Base-by-base conservation (phyloP, 306 rosid species). In the Hippophae rhamnoides region DNA sequence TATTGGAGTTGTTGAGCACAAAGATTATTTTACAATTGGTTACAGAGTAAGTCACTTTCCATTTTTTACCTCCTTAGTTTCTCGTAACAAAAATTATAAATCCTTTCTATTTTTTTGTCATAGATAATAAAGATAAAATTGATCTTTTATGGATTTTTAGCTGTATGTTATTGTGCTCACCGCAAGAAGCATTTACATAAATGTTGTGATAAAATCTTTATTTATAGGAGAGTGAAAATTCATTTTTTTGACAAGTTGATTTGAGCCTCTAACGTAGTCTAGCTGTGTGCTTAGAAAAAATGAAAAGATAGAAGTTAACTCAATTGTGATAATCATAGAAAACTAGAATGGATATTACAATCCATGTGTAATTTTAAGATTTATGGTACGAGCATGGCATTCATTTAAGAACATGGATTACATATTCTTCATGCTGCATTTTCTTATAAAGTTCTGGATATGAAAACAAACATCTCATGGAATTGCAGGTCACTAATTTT, bases 1-100 rank as follows among this genome's bases (percentile, higher is more conserved):
- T 74, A 78, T 92, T 72, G 98, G 98, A 68, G 74, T 83, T 74
- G 78, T 80, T 49, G 96, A 92, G 57, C 98, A 92, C 81, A 85
- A 80, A 81, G 96, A 92, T 88, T 92, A 92, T 74, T 92, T 87
- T 58, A 92, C 96, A 50, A 93, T 92, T 74, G 98, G 96, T 55
- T 87, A 87, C 61, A 78, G 93, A 79, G 98, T 92, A 69, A 82
- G 95, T 64, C 61, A 47, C 60, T 69, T 66, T 56, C 62, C 8
- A 61, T 52, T 63, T 54, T 23, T 43, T 41, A 46, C 13, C 50
- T 46, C 13, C 50, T 46, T 8, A 9, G 50, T 46, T 46, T 46
- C 50, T 9, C 10, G 50, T 10, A 46, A 46, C 13, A 9, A 5
- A 46, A 46, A 46, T 46, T 2, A 46, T 46, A 46, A 9, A 9